Evolutionary conservation across 1,284 basidiomycete genomes (phyloP), one percentile per base, ranked within the genome.

Genomic region (Chiua sp.): DNA sequence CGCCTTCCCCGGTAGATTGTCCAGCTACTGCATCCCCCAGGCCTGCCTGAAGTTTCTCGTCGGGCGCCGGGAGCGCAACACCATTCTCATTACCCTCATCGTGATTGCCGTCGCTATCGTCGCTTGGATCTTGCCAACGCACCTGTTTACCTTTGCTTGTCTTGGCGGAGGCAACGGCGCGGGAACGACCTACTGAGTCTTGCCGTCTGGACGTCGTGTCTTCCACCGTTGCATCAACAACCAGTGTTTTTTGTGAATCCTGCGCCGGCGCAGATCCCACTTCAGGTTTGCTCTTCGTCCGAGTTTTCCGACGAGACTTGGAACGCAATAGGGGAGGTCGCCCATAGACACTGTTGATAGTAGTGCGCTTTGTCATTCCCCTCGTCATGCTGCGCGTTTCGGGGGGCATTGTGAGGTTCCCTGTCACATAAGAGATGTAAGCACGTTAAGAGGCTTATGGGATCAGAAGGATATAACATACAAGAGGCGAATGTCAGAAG

Each of bases 71-170:
- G 26, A 5, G 26, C 26, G 32, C 32, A 32, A 7, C 39, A n/a
- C n/a, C 39, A 8, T 55, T 56, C 23, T 61, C 52, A 12, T 61
- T 51, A 32, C 8, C 32, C 48, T 33, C n/a, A 12, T 53, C 58
- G 20, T 26, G 26, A 26, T 61, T 51, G 7, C 35, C 54, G 11
- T 32, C 32, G 32, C 11, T 32, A 12, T 32, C 32, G 32, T 32
- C 11, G 32, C 32, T 32, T 32, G 32, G 32, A 32, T 32, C 7
- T 12, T 32, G 32, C 68, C 70, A 69, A 35, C 67, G 63, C 37
- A 67, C 42, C 47, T 70, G 66, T 35, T 53, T 47, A 0, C 68
- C 68, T 48, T 72, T 37, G 20, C 67, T 66, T 1, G 70, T 72
- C 20, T 67, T 59, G 22, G 68, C 70, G 23, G 65, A 16, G 32